phyloP scores from a whole-genome alignment of 2,329 filamentous ascomycete genomes.

The Sclerotinia minor region DNA sequence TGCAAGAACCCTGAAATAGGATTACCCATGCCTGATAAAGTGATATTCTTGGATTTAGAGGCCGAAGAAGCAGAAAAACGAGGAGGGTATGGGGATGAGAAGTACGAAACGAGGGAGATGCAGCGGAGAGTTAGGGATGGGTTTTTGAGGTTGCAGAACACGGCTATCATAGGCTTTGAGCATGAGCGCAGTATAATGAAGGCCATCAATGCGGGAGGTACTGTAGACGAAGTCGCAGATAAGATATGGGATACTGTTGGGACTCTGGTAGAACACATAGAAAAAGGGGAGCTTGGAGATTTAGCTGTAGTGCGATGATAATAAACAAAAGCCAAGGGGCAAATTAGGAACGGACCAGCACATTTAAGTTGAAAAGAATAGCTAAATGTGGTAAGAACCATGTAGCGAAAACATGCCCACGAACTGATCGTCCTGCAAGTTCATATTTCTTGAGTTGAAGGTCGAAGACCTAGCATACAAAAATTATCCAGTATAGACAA shows the following conservation, averaged over 20 bases:
- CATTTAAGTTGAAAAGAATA: background rate
- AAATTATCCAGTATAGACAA: conserved; percentile 22
- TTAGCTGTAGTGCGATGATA: conserved; percentile 12
- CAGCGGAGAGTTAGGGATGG: conserved; percentile 75
- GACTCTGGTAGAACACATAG: conserved; percentile 50
- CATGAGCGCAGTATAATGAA: conserved; percentile 54
- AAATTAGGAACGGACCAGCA: background rate
- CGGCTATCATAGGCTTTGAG: conserved; percentile 41
- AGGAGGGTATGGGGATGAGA: conserved; percentile 85
- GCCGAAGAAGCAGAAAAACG: conserved; percentile 69
- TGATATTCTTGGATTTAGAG: conserved; percentile 82
- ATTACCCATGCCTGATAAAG: conserved; percentile 81
- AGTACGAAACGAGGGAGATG: conserved; percentile 83
- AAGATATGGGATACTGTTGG: conserved; percentile 44
- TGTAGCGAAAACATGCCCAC: background rate
- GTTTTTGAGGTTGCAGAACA: conserved; percentile 59
- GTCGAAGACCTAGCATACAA: background rate
- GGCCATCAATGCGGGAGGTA: conserved; percentile 55
- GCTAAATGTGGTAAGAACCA: background rate
- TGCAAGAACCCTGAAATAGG: conserved; percentile 82
- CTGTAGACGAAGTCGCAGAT: conserved; percentile 57
- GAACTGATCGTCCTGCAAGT: background rate
- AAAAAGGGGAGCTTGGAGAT: conserved; percentile 43
- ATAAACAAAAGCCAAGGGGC: background rate
- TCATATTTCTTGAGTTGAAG: background rate